phyloP scores from a whole-genome alignment of 345 rosid genomes.

The Gossypium turneri region DNA sequence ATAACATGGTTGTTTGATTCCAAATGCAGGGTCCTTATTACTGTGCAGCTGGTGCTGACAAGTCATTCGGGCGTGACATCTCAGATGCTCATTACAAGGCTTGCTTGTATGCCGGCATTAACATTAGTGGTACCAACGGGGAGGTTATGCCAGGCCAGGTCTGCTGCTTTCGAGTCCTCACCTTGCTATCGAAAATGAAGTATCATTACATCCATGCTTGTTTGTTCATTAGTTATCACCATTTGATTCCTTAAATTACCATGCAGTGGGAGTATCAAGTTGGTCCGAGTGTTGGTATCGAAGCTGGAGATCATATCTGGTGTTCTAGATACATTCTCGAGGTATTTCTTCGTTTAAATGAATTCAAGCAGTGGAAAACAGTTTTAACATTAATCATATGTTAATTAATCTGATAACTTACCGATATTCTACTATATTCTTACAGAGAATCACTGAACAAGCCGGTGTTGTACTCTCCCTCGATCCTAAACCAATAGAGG shows the following conservation, averaged over 20 bases:
- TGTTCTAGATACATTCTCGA: conserved; percentile 93
- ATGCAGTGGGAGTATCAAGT: conserved; percentile 97
- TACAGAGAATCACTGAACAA: conserved; percentile 97
- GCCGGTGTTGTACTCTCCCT: conserved; percentile 86
- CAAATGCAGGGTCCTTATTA: conserved; percentile 85
- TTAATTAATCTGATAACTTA: conserved; percentile 31
- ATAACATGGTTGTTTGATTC: conserved; percentile 4
- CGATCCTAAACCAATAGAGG: conserved; percentile 96
- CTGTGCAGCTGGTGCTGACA: conserved; percentile 97
- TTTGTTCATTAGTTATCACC: neutral
- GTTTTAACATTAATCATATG: neutral
- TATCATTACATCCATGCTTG: neutral
- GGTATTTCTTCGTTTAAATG: conserved; percentile 37
- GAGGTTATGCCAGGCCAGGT: conserved; percentile 99
- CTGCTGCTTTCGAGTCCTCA: conserved; percentile 1
- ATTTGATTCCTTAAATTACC: conserved; percentile 13
- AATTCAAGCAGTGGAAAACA: neutral
- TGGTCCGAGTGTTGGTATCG: conserved; percentile 96
- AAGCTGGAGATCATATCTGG: conserved; percentile 93
- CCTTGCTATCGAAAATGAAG: neutral
- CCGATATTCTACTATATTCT: conserved; percentile 27
- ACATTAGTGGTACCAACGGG: conserved; percentile 92
- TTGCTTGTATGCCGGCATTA: conserved; percentile 91
- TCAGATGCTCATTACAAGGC: conserved; percentile 98
- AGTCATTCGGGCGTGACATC: conserved; percentile 92